Conservation (phyloP, 73 alveolate genomes). For the Paramecium sexaurelia region DNA sequence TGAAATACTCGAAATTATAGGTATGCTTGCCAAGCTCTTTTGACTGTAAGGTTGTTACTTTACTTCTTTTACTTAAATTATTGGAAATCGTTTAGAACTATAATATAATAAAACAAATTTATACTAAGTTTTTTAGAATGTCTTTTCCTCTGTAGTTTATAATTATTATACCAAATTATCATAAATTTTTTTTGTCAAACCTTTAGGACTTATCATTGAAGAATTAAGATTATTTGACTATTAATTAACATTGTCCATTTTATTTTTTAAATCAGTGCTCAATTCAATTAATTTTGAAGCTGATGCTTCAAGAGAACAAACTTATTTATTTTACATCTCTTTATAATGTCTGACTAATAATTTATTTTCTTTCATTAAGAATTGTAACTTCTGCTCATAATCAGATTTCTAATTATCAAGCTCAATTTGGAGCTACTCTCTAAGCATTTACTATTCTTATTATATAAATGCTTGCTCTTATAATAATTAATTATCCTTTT, state of each 20-base stretch:
- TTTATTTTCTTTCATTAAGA: background rate
- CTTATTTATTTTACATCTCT: background rate
- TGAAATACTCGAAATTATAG: background rate
- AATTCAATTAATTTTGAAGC: background rate
- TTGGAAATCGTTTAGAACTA: background rate
- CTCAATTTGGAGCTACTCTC: background rate
- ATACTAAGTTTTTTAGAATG: background rate
- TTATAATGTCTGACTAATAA: background rate
- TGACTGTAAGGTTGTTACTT: background rate
- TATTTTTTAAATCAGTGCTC: background rate
- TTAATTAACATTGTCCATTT: background rate
- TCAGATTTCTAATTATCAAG: background rate
- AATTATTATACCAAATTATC: background rate
- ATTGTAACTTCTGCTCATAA: background rate
- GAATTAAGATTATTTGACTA: background rate
- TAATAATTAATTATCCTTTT: background rate
- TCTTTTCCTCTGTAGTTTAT: background rate
- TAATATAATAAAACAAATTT: background rate
- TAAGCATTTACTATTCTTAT: background rate
- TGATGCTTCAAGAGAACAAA: background rate
- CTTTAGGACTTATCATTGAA: background rate
- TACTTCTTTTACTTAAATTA: background rate
- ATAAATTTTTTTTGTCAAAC: background rate
- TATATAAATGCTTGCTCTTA: background rate
- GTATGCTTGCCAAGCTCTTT: background rate